These are phyloP conservation scores for Candida multigemmis DNA, from an alignment of 805 yeast genomes.

Conservation along the genomic window DNA sequence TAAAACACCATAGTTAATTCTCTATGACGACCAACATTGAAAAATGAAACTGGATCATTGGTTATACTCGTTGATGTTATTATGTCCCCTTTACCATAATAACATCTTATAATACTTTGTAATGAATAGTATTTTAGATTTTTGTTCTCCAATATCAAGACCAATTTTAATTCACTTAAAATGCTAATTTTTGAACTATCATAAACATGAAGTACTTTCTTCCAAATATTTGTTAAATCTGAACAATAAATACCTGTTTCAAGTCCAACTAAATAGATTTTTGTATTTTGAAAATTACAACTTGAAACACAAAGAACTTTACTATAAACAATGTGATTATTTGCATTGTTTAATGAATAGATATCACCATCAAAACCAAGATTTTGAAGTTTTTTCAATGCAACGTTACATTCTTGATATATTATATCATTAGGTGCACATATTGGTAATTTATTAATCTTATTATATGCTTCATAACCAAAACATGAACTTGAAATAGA, in stretches of 20 bases:
- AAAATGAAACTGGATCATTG: conserved; percentile 44
- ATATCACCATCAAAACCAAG: conserved; percentile 17
- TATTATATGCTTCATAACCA: conserved; percentile 50
- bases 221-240: conserved; percentile 45
- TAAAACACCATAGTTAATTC: conserved; percentile 49
- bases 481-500: conserved; percentile 52
- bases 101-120: conserved; percentile 53
- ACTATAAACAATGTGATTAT: conserved; percentile 20
- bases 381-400: conserved; percentile 9
- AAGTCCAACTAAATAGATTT: conserved; percentile 50
- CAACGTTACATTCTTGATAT: conserved; percentile 18
- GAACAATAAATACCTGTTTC: conserved; percentile 54
- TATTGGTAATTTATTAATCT: conserved; percentile 43
- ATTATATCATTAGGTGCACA: conserved; percentile 46
- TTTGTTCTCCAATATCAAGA: conserved; percentile 51
- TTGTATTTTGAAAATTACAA: conserved; percentile 36
- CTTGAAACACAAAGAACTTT: conserved; percentile 33
- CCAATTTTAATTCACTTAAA: conserved; percentile 43
- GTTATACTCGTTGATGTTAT: conserved; percentile 41
- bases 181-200: conserved; percentile 56
- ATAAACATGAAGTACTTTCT: conserved; percentile 40
- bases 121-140: conserved; percentile 54
- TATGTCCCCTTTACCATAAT: conserved; percentile 30
- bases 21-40: conserved; percentile 62
- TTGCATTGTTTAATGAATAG: conserved; percentile 10